Evolutionary conservation across 176 grass and related monocot genomes (phyloP).

Genomic region (Coix lacrymajobi): DNA sequence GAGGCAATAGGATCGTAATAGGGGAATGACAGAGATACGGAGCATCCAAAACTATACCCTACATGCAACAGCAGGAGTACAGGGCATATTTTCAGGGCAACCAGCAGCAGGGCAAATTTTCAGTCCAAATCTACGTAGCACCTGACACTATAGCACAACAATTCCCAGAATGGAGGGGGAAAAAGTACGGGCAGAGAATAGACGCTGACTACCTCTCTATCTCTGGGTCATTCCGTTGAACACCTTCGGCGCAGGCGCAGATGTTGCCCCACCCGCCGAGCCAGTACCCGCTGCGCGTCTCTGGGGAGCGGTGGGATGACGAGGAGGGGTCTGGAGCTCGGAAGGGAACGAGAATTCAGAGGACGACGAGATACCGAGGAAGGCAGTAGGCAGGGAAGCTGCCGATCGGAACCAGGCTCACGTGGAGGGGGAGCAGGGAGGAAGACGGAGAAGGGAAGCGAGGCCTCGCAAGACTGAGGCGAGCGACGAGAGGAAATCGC

Average conservation of each 20-base stretch:
- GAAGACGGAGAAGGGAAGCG: not conserved
- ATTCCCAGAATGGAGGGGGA: not conserved
- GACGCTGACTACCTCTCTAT: not conserved
- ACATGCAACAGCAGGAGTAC: not conserved
- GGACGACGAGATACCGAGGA: not conserved
- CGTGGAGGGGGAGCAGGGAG: not conserved
- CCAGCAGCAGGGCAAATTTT: not conserved
- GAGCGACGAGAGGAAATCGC: not conserved
- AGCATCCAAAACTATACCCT: not conserved
- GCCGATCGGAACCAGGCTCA: not conserved
- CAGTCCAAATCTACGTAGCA: not conserved
- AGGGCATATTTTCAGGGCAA: not conserved
- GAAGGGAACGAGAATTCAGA: not conserved
- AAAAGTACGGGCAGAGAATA: not conserved
- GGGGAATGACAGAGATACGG: not conserved
- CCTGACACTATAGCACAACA: not conserved
- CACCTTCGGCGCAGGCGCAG: not conserved
- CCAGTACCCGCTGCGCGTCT: not conserved
- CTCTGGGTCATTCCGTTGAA: constrained; percentile 10
- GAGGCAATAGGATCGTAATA: not conserved
- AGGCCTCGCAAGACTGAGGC: not conserved
- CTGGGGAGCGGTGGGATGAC: not conserved
- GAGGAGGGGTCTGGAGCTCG: not conserved
- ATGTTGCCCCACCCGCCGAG: too few relatives aligned
- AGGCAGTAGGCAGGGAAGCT: too few relatives aligned